Base-by-base conservation (phyloP, 352 stramenopile species). In the Phytophthora tentaculata region DNA sequence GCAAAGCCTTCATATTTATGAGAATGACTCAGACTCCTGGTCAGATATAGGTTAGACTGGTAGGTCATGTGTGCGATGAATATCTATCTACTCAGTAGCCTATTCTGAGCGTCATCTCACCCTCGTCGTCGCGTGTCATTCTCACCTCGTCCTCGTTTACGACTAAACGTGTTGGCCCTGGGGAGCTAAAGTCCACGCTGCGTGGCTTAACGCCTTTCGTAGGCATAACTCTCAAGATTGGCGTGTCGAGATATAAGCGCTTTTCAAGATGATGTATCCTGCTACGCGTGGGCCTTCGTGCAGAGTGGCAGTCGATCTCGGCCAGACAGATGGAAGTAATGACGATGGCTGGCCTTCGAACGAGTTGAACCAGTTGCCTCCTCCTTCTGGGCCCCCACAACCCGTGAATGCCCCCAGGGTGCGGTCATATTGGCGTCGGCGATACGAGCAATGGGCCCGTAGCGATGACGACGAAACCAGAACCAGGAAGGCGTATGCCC, bases 341-440 rank as follows among this genome's bases (percentile, higher is more conserved):
- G 48, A 58, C 17, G 61, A 63, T 29, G 47, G 23, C 14, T 71
- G 67, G 67, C 32, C 28, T 26, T 61, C 64, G 1, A 26, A 20
- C 17, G 32, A 37, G 10, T 56, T 61, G 1, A 57, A 50, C 32
- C 14, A 39, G 23, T 60, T 59, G 16, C 60, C 59, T 45, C 28
- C 48, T 23, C 22, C 23, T n/a, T n/a, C n/a, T 14, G 35, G 37
- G 12, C 47, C 41, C 28, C 22, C 49, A 19, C 43, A 67, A 59
- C 19, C 51, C 22, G 32, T 50, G n/a, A 45, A 39, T 43, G 43
- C 22, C 8, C 16, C 56, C 41, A 56, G 35, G 28, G 39, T 43
- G 6, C 63, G 68, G 3, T 73, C 68, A 35, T 76, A 76, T 53
- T 76, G 68, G 68, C 56, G 57, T 32, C 32, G 68, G n/a, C 63